These are phyloP conservation scores for Phytophthora ramorum DNA, from an alignment of 352 stramenopile species.

Conservation along the genomic window DNA sequence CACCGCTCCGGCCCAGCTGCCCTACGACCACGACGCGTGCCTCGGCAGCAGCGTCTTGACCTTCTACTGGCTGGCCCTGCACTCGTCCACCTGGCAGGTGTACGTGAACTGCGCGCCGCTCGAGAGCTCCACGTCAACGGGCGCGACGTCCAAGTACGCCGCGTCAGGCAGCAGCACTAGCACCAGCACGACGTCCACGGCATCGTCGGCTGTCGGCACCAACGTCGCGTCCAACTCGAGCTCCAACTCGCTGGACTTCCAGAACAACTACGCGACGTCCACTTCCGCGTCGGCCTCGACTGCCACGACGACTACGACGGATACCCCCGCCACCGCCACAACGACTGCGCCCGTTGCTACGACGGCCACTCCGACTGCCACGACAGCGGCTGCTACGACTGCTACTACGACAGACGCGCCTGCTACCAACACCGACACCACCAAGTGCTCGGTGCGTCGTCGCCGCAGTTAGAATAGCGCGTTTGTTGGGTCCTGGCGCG, in stretches of 20 bases:
- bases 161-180: background rate
- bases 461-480: conserved; percentile 2
- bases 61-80: conserved; percentile 53
- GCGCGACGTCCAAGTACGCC: conserved; percentile 31
- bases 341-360: conserved; percentile 5
- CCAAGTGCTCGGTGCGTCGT: conserved; percentile 19
- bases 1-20: conserved; percentile 28
- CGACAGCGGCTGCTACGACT: conserved; percentile 8
- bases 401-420: conserved; percentile 8
- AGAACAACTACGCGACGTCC: conserved; percentile 18
- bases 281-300: conserved; percentile 20
- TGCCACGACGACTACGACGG: conserved; percentile 14
- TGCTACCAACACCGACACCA: conserved; percentile 13
- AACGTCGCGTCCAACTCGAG: background rate
- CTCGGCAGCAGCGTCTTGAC: conserved; percentile 31
- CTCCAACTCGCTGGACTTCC: conserved; percentile 10
- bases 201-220: conserved; percentile 6
- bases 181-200: conserved; percentile 15
- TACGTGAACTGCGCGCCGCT: conserved; percentile 43
- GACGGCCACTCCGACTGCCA: conserved; percentile 2
- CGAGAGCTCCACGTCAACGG: conserved; percentile 28
- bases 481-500: background rate
- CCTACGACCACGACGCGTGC: conserved; percentile 37
- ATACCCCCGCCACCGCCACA: conserved; percentile 4
- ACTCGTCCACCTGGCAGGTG: conserved; percentile 48